phyloP scores from a whole-genome alignment of 2,329 filamentous ascomycete genomes.

The Ilyonectria robusta region DNA sequence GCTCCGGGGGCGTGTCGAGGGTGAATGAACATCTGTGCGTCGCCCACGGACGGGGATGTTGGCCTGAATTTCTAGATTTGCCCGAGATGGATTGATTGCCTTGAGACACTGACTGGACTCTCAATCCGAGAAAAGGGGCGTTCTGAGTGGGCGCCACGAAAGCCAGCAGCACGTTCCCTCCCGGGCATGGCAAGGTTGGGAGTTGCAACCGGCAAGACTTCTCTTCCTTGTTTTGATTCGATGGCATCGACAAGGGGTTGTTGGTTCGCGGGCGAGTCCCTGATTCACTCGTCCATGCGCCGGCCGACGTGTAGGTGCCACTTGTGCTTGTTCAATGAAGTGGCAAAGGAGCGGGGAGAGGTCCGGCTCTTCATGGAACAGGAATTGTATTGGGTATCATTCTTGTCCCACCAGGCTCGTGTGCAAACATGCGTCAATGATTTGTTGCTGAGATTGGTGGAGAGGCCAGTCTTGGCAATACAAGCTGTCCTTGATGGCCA shows the following conservation, averaged over 20 bases:
- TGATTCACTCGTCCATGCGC: background rate
- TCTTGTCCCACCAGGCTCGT: background rate
- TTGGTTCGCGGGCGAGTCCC: background rate
- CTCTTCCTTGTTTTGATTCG: background rate
- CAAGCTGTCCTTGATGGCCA: background rate
- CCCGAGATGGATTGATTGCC: slow-evolving; percentile 7
- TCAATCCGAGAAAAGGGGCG: slow-evolving; percentile 4
- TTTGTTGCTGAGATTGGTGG: background rate
- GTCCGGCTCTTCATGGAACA: background rate
- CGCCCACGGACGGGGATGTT: slow-evolving; percentile 5
- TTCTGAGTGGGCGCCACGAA: background rate
- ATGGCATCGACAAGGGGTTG: background rate
- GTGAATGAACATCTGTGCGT: slow-evolving; percentile 13
- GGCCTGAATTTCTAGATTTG: slow-evolving; percentile 10
- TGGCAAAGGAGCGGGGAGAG: background rate
- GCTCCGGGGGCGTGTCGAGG: slow-evolving; percentile 3
- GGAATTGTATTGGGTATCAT: background rate
- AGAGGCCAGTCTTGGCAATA: background rate
- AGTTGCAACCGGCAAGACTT: background rate
- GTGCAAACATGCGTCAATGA: background rate
- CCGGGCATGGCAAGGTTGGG: background rate
- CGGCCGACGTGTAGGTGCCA: background rate
- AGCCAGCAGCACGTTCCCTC: background rate
- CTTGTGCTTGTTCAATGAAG: background rate
- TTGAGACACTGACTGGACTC: slow-evolving; percentile 14